These are phyloP conservation scores for Cudoniella acicularis DNA, from an alignment of 495 filamentous ascomycete genomes.

Conservation along the genomic window DNA sequence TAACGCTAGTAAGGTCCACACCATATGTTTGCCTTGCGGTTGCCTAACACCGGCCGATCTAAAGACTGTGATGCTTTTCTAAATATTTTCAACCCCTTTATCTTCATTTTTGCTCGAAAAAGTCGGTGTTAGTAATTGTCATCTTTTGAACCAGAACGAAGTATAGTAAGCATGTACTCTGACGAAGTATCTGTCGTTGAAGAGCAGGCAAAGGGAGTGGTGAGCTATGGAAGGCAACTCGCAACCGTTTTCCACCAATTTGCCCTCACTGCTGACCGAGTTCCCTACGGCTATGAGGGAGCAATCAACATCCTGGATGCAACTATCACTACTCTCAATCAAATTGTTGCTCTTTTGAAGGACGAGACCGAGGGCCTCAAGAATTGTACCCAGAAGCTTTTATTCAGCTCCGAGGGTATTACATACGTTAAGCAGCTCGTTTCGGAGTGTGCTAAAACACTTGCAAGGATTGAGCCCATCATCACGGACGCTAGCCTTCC, in stretches of 20 bases:
- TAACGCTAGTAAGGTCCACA: background rate
- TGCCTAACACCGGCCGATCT: too few species aligned
- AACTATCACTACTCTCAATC: slow-evolving; percentile 12
- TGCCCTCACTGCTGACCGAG: background rate
- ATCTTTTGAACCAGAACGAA: background rate
- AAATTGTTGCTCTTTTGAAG: slow-evolving; percentile 9
- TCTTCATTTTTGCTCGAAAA: too few species aligned
- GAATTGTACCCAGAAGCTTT: background rate
- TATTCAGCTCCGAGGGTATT: slow-evolving; percentile 15
- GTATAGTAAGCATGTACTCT: background rate
- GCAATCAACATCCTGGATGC: slow-evolving; percentile 13
- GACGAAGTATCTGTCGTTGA: background rate
- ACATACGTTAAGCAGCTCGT: slow-evolving; percentile 19
- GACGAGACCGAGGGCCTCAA: background rate
- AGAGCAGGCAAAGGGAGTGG: background rate
- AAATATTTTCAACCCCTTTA: too few species aligned
- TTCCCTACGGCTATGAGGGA: slow-evolving; percentile 8
- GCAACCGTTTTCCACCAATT: slow-evolving; percentile 15
- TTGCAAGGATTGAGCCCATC: slow-evolving; percentile 8
- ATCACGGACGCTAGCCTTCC: slow-evolving; percentile 5
- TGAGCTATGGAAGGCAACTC: slow-evolving; percentile 10
- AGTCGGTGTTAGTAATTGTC: too few species aligned
- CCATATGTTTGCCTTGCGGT: background rate
- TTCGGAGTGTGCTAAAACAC: slow-evolving; percentile 9
- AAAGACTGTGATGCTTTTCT: too few species aligned